phyloP scores from a whole-genome alignment of 75 land plant species.

The Pinus tabuliformis region DNA sequence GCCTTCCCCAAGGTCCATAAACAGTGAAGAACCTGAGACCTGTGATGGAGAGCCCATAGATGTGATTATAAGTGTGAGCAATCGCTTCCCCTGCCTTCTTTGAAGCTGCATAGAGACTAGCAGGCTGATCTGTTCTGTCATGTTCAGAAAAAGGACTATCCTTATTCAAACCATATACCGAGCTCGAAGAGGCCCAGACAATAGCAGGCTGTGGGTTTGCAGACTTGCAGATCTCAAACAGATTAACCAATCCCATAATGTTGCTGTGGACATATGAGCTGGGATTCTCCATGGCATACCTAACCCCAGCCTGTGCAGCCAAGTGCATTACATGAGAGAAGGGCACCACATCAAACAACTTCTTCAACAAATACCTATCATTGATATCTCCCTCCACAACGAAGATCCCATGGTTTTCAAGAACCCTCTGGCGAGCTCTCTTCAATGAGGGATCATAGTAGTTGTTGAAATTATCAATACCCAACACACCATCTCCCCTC shows the following conservation, averaged over 20 bases:
- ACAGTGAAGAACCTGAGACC: constrained; percentile 65
- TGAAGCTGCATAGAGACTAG: constrained; percentile 86
- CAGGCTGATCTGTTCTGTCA: constrained; percentile 83
- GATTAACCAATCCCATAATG: constrained; percentile 64
- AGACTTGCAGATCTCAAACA: constrained; percentile 55
- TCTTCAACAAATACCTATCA: constrained; percentile 42
- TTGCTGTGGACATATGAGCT: constrained; percentile 65
- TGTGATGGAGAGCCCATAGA: constrained; percentile 64
- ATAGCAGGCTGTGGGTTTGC: constrained; percentile 79
- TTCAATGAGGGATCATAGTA: constrained; percentile 79
- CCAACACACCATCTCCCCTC: constrained; percentile 88
- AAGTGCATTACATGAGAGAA: constrained; percentile 78
- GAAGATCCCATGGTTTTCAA: constrained; percentile 38
- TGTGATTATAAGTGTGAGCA: constrained; percentile 72
- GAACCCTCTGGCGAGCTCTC: constrained; percentile 47
- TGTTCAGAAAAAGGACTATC: constrained; percentile 69
- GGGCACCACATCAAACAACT: constrained; percentile 61
- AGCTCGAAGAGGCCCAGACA: constrained; percentile 80
- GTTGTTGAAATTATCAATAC: constrained; percentile 79
- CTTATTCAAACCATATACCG: constrained; percentile 84
- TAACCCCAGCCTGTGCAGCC: constrained; percentile 87
- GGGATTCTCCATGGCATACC: constrained; percentile 79
- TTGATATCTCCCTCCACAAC: constrained; percentile 74
- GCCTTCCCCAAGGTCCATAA: constrained; percentile 67
- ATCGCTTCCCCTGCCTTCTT: constrained; percentile 84